Evolutionary conservation across 768 basidiomycete genomes (phyloP).

Genomic region (Chalciporus chontae): DNA sequence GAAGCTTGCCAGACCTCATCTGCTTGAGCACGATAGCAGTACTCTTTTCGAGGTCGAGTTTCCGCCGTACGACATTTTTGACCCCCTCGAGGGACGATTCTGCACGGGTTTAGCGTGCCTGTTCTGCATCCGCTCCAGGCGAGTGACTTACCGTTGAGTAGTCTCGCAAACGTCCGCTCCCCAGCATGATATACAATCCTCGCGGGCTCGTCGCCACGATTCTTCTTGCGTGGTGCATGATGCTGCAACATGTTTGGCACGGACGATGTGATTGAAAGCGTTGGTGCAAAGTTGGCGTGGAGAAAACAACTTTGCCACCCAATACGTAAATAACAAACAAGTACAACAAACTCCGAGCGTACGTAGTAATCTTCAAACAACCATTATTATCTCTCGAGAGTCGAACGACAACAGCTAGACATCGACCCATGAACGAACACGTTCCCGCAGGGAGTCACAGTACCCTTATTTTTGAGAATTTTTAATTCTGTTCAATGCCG

Average conservation of each 20-base stretch:
- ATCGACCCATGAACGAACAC: too few relatives aligned
- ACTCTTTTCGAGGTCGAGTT: slow-evolving; percentile 48
- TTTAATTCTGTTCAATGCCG: too few relatives aligned
- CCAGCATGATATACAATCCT: slow-evolving; percentile 38
- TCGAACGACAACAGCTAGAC: too few relatives aligned
- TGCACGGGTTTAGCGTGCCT: slow-evolving; percentile 24
- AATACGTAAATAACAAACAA: too few relatives aligned
- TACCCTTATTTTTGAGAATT: too few relatives aligned
- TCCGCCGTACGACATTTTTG: slow-evolving; percentile 49
- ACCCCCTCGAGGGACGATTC: slow-evolving; percentile 41
- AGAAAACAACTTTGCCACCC: not conserved
- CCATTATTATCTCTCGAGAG: too few relatives aligned
- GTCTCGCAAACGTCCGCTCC: slow-evolving; percentile 32
- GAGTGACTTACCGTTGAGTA: too few relatives aligned
- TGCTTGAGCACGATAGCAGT: slow-evolving; percentile 43
- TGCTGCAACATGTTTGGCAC: not conserved
- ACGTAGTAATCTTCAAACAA: too few relatives aligned
- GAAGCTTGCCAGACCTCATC: slow-evolving; percentile 45
- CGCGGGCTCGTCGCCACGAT: not conserved
- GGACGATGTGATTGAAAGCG: too few relatives aligned
- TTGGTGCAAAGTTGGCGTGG: not conserved
- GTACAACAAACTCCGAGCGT: too few relatives aligned
- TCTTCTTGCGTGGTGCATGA: not conserved
- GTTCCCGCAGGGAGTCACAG: too few relatives aligned
- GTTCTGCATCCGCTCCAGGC: not conserved